Evolutionary conservation across 371 early-diverging fungal species (phyloP).

Genomic region (Apophysomyces elegans): DNA sequence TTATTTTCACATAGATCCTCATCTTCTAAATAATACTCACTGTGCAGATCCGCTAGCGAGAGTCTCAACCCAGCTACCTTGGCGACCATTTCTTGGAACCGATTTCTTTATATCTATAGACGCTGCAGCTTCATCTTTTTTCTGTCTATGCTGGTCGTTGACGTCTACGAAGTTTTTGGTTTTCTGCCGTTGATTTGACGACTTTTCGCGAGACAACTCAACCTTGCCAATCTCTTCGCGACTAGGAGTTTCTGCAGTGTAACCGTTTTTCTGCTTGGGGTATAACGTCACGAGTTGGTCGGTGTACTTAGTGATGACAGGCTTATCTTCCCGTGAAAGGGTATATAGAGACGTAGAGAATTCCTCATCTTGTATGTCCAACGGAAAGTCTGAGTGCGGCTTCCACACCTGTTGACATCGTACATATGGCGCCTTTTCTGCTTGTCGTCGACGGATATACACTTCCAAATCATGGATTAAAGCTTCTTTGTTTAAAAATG

Average conservation of each 20-base stretch:
- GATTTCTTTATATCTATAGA: background rate
- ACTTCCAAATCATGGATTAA: slow-evolving; percentile 34
- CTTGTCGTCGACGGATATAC: slow-evolving; percentile 28
- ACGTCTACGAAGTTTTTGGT: background rate
- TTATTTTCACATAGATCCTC: background rate
- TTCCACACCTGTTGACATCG: background rate
- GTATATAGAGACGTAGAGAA: slow-evolving; percentile 39
- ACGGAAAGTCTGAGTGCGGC: background rate
- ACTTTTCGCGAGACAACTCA: background rate
- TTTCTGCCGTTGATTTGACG: background rate
- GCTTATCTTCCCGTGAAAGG: slow-evolving; percentile 28
- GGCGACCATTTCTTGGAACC: background rate
- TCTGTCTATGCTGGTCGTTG: background rate
- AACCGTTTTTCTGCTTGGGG: slow-evolving; percentile 12
- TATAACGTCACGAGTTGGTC: slow-evolving; percentile 33
- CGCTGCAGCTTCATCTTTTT: background rate
- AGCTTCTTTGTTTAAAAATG: background rate
- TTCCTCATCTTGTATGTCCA: slow-evolving; percentile 28
- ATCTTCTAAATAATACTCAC: background rate
- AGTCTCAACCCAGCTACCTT: background rate
- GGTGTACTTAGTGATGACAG: slow-evolving; percentile 15
- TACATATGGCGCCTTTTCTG: slow-evolving; percentile 22
- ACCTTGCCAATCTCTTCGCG: background rate
- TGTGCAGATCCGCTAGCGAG: background rate
- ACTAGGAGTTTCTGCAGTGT: too few relatives aligned